These are phyloP conservation scores for Trichothecium roseum DNA, from an alignment of 2,329 filamentous ascomycete genomes.

Conservation along the genomic window DNA sequence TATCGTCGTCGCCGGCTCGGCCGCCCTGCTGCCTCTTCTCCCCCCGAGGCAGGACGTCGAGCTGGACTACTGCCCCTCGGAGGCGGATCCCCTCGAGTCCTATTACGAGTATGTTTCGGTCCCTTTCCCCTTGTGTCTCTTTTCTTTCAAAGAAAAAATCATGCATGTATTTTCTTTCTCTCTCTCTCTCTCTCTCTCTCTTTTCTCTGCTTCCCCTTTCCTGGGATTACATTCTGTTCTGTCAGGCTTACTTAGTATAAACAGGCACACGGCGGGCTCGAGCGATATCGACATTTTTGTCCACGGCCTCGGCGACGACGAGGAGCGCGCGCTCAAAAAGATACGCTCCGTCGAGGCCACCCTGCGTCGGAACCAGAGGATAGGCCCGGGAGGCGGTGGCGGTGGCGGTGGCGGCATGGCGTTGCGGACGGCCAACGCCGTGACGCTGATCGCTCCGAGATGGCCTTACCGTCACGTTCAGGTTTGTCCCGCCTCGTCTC, in stretches of 20 bases:
- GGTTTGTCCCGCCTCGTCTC: too few relatives aligned
- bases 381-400: background rate
- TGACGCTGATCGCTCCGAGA: slow-evolving; percentile 61
- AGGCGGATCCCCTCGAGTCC: slow-evolving; percentile 37
- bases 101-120: slow-evolving; percentile 63
- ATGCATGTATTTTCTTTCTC: too few relatives aligned
- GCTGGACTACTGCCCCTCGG: slow-evolving; percentile 40
- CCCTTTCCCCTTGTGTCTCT: too few relatives aligned
- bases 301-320: slow-evolving; percentile 56
- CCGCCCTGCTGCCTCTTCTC: slow-evolving; percentile 55
- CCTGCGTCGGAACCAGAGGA: slow-evolving; percentile 62
- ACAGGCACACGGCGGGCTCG: slow-evolving; percentile 1
- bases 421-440: slow-evolving; percentile 66
- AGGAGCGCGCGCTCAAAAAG: slow-evolving; percentile 58
- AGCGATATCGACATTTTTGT: slow-evolving; percentile 67
- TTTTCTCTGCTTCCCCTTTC: slow-evolving; percentile 25
- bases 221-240: background rate
- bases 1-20: slow-evolving; percentile 64
- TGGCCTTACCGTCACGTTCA: slow-evolving; percentile 66
- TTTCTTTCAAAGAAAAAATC: too few relatives aligned
- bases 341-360: slow-evolving; percentile 62
- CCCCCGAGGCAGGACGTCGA: slow-evolving; percentile 28
- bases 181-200: too few relatives aligned
- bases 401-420: slow-evolving; percentile 1
- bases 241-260: too few relatives aligned